Conservation (phyloP, 371 early-diverging fungal species). For the Mortierella sp. region DNA sequence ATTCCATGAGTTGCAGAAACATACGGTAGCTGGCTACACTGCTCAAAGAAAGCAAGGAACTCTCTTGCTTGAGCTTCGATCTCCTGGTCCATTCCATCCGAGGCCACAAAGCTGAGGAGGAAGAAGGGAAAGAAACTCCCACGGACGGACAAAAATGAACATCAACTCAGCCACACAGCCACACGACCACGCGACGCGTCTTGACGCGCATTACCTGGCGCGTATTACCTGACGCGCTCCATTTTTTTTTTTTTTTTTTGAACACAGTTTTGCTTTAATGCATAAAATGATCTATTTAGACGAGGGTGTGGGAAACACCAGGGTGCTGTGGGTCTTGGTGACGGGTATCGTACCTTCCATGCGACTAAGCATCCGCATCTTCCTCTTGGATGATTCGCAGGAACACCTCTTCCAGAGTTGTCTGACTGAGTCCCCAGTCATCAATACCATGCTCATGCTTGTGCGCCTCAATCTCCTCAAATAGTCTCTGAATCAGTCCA, state of each 20-base stretch:
- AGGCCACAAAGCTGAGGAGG: slow-evolving; percentile 1
- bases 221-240: too few relatives aligned
- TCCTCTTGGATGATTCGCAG: slow-evolving; percentile 61
- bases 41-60: slow-evolving; percentile 27
- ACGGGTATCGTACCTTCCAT: background rate
- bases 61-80: slow-evolving; percentile 38
- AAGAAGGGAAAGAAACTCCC: too few relatives aligned
- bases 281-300: too few relatives aligned
- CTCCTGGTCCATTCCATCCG: slow-evolving; percentile 45
- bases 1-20: background rate
- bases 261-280: too few relatives aligned
- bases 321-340: too few relatives aligned
- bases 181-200: too few relatives aligned
- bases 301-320: too few relatives aligned
- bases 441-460: slow-evolving; percentile 55
- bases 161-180: too few relatives aligned
- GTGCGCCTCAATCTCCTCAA: slow-evolving; percentile 58
- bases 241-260: too few relatives aligned
- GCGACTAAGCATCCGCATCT: slow-evolving; percentile 55
- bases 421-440: slow-evolving; percentile 78
- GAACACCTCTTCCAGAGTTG: slow-evolving; percentile 71
- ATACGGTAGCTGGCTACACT: slow-evolving; percentile 21
- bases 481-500: slow-evolving; percentile 61
- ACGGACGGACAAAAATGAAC: too few relatives aligned
- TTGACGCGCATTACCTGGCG: too few relatives aligned